Evolutionary conservation across 2,329 filamentous ascomycete species (phyloP), one percentile per base, ranked within the genome.

Genomic region (Penicillium sp.): DNA sequence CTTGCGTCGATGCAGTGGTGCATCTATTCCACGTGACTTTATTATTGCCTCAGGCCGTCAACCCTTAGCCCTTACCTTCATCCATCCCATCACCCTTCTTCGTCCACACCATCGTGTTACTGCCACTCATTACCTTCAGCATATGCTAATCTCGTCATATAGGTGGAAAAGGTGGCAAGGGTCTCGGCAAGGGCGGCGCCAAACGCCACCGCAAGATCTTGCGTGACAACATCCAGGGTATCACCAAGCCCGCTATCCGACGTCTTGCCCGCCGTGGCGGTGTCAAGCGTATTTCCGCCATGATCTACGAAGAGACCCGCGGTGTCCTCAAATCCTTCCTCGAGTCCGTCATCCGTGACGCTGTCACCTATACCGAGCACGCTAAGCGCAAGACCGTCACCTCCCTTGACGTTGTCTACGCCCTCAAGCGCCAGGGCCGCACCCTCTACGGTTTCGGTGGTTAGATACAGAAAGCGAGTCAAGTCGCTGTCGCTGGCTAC

Each of bases 181-280:
- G 93, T 80, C 93, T 97, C 83, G 93, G 93, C 82, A 97, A 97
- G 89, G 93, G 93, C 69, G 94, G 94, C 83, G 94, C 94, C 84
- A 98, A 97, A 91, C 94, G 94, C 83, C 94, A 98, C 85, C 90
- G 94, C 77, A 98, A 97, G 91, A 97, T 98, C 88, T 87, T 97
- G 82, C 93, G 94, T 83, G 94, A 97, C 91, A 97, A 97, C 91
- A 97, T 97, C 80, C 93, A 97, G 86, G 93, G 93, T 84, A 97
- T 98, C 80, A 98, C 93, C 79, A 98, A 98, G 91, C 94, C 93
- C 74, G 93, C 93, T 73, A 98, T 98, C 84, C 91, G 93, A 75
- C 93, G 94, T 96, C 93, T 98, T 79, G 93, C 93, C 69, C 93
- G 93, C 85, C 93, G 93, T 96, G 93, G 94, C 81, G 93, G 93